Conservation (phyloP, 2,329 filamentous ascomycete genomes). For the Anthostomella pinea region DNA sequence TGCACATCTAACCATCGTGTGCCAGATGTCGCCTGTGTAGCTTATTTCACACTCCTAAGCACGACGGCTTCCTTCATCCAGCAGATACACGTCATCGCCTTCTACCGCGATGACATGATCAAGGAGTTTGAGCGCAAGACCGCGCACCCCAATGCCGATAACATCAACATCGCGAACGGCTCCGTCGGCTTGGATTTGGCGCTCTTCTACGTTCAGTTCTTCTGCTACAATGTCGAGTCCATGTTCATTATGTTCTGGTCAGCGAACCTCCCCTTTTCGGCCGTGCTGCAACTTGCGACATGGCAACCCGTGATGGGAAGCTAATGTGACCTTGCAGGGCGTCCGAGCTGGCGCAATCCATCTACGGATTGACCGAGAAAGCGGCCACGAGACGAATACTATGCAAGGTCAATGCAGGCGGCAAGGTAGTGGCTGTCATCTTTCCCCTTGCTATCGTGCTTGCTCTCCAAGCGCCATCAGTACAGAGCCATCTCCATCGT, state of each 20-base stretch:
- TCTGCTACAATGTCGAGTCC: slow-evolving; percentile 21
- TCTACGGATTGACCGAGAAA: slow-evolving; percentile 12
- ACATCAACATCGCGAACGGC: slow-evolving; percentile 22
- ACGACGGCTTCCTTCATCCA: slow-evolving; percentile 23
- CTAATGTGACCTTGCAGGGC: slow-evolving; percentile 15
- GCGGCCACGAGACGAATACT: slow-evolving; percentile 9
- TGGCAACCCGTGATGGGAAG: too few species aligned
- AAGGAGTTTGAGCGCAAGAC: slow-evolving; percentile 17
- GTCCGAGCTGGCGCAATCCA: slow-evolving; percentile 20
- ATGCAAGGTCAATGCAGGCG: slow-evolving; percentile 18
- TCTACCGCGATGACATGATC: slow-evolving; percentile 13
- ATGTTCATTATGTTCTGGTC: slow-evolving; percentile 26
- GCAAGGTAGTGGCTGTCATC: slow-evolving; percentile 18
- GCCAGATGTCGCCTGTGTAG: slow-evolving; percentile 22
- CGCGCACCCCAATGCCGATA: slow-evolving; percentile 16
- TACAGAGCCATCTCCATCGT: slow-evolving; percentile 9
- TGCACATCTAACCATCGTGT: background rate
- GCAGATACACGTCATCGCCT: slow-evolving; percentile 20
- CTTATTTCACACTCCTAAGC: slow-evolving; percentile 20
- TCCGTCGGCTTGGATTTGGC: slow-evolving; percentile 24
- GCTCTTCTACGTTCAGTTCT: slow-evolving; percentile 26
- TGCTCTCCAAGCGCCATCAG: slow-evolving; percentile 12
- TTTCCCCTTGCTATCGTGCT: slow-evolving; percentile 21
- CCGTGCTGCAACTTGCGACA: too few species aligned
- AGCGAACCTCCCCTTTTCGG: background rate